Base-by-base conservation (phyloP, 164 flowering plant genomes). In the Hamamelis virginiana region DNA sequence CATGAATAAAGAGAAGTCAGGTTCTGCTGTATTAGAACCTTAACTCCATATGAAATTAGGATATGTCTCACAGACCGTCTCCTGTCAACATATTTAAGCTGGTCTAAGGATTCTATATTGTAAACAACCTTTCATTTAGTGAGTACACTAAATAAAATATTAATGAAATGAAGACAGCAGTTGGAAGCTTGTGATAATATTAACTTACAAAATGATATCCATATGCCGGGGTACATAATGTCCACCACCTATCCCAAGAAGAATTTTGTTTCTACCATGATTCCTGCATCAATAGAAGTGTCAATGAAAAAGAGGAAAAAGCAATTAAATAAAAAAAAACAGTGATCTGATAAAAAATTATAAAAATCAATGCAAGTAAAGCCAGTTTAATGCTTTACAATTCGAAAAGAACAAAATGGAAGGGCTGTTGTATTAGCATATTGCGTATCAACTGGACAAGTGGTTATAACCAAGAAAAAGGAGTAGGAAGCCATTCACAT, bases 221-320 rank as follows among this genome's bases (percentile, higher is more conserved):
- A 89, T 89, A 59, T 94, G 98, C 26, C 97, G 85, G 70, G 98
- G 98, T 70, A 77, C 97, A 86, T 94, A 91, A 82, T 94, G 97
- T 52, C 98, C 98, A 67, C 98, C 98, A 28, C 98, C 98, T 63
- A 94, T 70, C 27, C 98, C 98, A 62, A 94, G 91, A 58, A 94
- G 93, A 33, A 91, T 87, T 78, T 85, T 87, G 12, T 77, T 78
- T 50, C 50, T 86, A 47, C 72, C 82, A 67, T 28, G 65, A 56
- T 77, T 77, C 78, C 97, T 91, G 64, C 10, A 55, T 55, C 28
- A 19, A 59, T 12, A 51, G 41, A 18, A 70, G 22, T 19, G 14
- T 28, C 1, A 26, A 48, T 6, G 12, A 43, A 41, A 8, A 44
- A 14, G 9, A 8, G 27, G 16, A 53, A 38, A 38, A 4, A 38